Evolutionary conservation across 2,329 filamentous ascomycete species (phyloP), one percentile per base, ranked within the genome.

Genomic region (Orbilia quercus): DNA sequence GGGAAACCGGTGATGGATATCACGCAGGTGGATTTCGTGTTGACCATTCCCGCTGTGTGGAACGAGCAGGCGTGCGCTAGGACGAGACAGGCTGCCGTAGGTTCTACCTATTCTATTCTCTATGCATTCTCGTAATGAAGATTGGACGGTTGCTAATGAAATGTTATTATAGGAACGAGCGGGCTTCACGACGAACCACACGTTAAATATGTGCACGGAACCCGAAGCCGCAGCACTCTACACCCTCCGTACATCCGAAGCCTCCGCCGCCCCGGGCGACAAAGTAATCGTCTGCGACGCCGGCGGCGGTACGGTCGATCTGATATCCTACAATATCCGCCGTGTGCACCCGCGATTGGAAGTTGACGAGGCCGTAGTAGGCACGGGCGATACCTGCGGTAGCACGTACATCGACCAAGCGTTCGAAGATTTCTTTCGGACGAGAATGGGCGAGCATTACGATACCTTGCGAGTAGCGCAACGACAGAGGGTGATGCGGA

Each of bases 21-120:
- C 20, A 73, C 66, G 12, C 75, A 75, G 48, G 88, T 92, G 44
- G 88, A 92, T 71, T 92, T 91, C 77, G 90, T 93, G 42, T 83
- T 94, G 63, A 93, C 91, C 0, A 91, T 90, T 60, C 91, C 91
- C 4, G 91, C 91, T 6, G 90, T 93, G 3, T 94, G 91, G 91
- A 91, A 88, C 25, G 91, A 94, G 28, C 54, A 66, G 34, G 69
- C 69, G 34, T 73, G 69, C 7, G 42, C 55, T 38, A 59, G 69
- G 34, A 73, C 69, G 7, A 44, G 48, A 18, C 42, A 59, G 23
- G 69, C 69, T 23, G 69, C 69, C 11, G 69, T 22, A 28, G 69
- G 59, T 44, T 23, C 31, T 18, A 18, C 12, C 5, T 11, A 31
- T 31, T 31, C 5, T 31, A 9, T 31, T 5, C 28, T 31, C 28